phyloP scores from a whole-genome alignment of 306 rosid genomes.

The Amphicarpaea edgeworthii region DNA sequence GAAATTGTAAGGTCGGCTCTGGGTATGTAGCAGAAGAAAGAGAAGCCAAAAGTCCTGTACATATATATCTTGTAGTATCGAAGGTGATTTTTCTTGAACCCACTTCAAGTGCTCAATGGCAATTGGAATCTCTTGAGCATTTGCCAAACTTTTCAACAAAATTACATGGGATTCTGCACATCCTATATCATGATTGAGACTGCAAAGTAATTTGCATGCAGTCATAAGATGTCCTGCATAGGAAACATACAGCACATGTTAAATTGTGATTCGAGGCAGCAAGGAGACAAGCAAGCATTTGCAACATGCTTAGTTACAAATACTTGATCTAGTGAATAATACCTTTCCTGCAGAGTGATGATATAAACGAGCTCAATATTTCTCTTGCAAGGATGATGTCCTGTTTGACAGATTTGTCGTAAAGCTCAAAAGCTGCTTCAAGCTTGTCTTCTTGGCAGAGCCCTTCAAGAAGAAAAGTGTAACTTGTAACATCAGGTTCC shows the following conservation, averaged over 20 bases:
- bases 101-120: constrained; percentile 72
- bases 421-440: constrained; percentile 76
- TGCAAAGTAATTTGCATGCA: constrained; percentile 74
- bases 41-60: constrained; percentile 64
- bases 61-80: constrained; percentile 60
- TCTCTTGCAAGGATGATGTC: constrained; percentile 62
- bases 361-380: constrained; percentile 60
- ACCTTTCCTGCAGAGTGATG: constrained; percentile 74
- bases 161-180: constrained; percentile 61
- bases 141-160: constrained; percentile 70
- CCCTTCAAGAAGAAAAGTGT: constrained; percentile 72
- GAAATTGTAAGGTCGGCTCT: constrained; percentile 61
- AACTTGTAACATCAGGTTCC: constrained; percentile 67
- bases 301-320: not conserved
- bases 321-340: constrained; percentile 37
- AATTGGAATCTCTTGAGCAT: constrained; percentile 61
- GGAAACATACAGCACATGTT: constrained; percentile 32
- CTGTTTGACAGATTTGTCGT: constrained; percentile 63
- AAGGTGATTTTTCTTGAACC: constrained; percentile 64
- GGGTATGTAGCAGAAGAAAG: constrained; percentile 67
- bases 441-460: constrained; percentile 69
- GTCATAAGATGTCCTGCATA: constrained; percentile 68
- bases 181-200: constrained; percentile 54
- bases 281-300: constrained; percentile 27
- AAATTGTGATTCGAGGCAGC: not conserved